Percentiles rank a stretch among this genome's conserved stretches.
phyloP scores from a whole-genome alignment of 306 rosid species.

The Geum urbanum region DNA sequence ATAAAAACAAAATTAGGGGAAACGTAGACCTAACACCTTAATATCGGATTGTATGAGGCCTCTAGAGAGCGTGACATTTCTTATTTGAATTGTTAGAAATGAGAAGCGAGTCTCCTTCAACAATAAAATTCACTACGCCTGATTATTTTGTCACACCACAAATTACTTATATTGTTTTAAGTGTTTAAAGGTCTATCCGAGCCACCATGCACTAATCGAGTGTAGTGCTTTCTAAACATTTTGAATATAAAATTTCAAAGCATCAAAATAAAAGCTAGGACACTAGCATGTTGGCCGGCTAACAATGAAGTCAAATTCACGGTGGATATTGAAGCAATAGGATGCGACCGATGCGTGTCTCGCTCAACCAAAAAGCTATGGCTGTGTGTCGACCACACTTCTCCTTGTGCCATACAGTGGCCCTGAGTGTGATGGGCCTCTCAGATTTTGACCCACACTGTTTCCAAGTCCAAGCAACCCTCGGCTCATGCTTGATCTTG shows the following conservation, averaged over 20 bases:
- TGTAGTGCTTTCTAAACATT: slow-evolving; percentile 2
- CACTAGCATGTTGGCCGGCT: slow-evolving; percentile 21
- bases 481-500: too few species aligned
- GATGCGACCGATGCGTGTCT: neutral
- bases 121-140: too few species aligned
- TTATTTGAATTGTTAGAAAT: too few species aligned
- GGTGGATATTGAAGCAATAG: neutral
- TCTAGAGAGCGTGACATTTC: too few species aligned
- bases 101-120: too few species aligned
- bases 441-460: neutral
- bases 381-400: slow-evolving; percentile 25
- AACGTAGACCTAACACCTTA: too few species aligned
- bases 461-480: slow-evolving; percentile 2
- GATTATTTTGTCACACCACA: too few species aligned
- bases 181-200: too few species aligned
- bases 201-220: slow-evolving; percentile 11
- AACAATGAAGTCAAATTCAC: slow-evolving; percentile 23
- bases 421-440: slow-evolving; percentile 15
- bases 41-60: too few species aligned
- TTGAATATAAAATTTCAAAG: neutral
- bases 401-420: slow-evolving; percentile 26
- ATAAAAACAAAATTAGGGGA: too few species aligned
- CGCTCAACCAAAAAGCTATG: neutral
- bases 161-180: too few species aligned
- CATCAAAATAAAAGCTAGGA: slow-evolving; percentile 10